Conservation (phyloP, 371 early-diverging fungal species). For the Modicella reniformis region DNA sequence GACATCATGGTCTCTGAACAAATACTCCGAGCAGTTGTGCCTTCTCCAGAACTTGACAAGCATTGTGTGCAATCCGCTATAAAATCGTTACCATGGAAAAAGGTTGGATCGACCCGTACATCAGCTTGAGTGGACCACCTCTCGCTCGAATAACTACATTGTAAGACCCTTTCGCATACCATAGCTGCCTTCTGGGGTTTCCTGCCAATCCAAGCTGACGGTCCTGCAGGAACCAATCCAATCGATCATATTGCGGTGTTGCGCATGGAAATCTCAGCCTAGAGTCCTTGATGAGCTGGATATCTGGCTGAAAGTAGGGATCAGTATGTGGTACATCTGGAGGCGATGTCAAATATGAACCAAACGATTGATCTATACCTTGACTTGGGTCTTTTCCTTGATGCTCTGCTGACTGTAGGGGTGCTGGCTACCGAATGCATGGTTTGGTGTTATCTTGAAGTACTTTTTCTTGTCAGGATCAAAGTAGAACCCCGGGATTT, state of each 20-base stretch:
- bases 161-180: constrained; percentile 14
- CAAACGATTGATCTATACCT: constrained; percentile 27
- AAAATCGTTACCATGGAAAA: neutral
- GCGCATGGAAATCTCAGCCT: constrained; percentile 8
- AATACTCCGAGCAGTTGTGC: constrained; percentile 11
- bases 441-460: constrained; percentile 59
- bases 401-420: constrained; percentile 52
- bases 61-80: constrained; percentile 34
- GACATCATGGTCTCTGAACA: constrained; percentile 3
- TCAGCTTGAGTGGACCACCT: neutral
- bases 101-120: too few relatives aligned
- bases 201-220: constrained; percentile 35
- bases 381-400: constrained; percentile 26
- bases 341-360: neutral
- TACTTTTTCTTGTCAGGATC: constrained; percentile 63
- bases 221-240: constrained; percentile 33
- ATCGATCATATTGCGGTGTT: constrained; percentile 14
- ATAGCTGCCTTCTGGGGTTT: constrained; percentile 31
- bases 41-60: constrained; percentile 36
- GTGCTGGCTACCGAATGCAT: constrained; percentile 41
- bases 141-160: neutral
- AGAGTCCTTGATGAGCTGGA: constrained; percentile 26
- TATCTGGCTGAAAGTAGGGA: constrained; percentile 17
- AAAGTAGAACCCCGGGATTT: constrained; percentile 68
- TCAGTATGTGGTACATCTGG: neutral